Evolutionary conservation across 2,329 filamentous ascomycete species (phyloP).

Genomic region (Phaeosphaeriaceae sp.): DNA sequence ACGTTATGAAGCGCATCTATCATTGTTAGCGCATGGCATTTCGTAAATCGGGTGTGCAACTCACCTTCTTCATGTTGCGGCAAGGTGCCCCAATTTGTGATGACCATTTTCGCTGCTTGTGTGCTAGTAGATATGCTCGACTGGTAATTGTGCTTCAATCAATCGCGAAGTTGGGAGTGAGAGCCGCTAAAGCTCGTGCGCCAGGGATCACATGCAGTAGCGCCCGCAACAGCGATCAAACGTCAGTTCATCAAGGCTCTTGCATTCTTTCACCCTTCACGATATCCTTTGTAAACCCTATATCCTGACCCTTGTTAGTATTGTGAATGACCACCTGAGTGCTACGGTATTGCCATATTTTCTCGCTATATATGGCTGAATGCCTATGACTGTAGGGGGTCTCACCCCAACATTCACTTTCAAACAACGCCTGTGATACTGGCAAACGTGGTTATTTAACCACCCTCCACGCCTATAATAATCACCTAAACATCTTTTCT

Average conservation of each 20-base stretch:
- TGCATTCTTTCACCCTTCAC: constrained; percentile 2
- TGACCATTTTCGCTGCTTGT: constrained; percentile 52
- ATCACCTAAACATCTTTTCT: too few species aligned
- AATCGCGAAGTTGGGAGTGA: constrained; percentile 11
- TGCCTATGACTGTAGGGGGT: too few species aligned
- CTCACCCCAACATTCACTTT: neutral
- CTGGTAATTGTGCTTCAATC: neutral
- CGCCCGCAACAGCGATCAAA: constrained; percentile 6
- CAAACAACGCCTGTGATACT: constrained; percentile 1
- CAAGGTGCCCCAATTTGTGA: constrained; percentile 66
- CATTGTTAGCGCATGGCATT: constrained; percentile 16
- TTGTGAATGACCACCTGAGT: too few species aligned
- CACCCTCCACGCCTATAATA: too few species aligned
- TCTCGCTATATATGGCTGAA: too few species aligned
- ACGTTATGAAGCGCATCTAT: constrained; percentile 80
- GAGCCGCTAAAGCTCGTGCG: neutral
- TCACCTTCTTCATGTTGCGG: constrained; percentile 72
- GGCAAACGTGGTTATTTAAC: neutral
- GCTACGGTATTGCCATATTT: too few species aligned
- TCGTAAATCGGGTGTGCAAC: neutral
- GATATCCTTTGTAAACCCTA: neutral
- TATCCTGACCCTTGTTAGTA: neutral
- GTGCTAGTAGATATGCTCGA: neutral
- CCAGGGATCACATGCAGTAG: constrained; percentile 8
- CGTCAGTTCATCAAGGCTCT: constrained; percentile 15